Conservation (phyloP, 2,329 filamentous ascomycete species). For the Clonostachys chloroleuca region DNA sequence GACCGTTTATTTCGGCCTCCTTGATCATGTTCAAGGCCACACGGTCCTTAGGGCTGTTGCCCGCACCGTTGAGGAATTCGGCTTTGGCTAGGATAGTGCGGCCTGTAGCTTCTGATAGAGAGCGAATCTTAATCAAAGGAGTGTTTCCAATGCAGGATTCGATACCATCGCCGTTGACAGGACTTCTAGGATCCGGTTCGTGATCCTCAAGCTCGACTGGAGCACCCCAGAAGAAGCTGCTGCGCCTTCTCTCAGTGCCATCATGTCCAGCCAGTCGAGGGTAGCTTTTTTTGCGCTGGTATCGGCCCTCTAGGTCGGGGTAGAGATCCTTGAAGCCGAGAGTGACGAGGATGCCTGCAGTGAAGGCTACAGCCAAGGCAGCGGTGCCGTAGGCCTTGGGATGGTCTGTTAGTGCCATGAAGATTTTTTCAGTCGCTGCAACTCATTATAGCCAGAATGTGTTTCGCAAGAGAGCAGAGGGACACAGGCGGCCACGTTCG, state of each 20-base stretch:
- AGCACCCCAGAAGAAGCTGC: slow-evolving; percentile 38
- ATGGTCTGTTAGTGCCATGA: slow-evolving; percentile 58
- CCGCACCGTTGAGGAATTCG: slow-evolving; percentile 93
- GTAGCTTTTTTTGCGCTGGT: slow-evolving; percentile 37
- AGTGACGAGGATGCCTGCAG: slow-evolving; percentile 72
- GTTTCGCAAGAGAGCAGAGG: no score
- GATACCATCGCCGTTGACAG: slow-evolving; percentile 57
- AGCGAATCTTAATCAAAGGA: slow-evolving; percentile 80
- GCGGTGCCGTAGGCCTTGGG: slow-evolving; percentile 59
- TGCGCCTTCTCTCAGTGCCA: slow-evolving; percentile 13
- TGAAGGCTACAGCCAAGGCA: slow-evolving; percentile 67
- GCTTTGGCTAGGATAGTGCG: slow-evolving; percentile 90
- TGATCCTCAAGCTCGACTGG: slow-evolving; percentile 54
- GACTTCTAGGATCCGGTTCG: slow-evolving; percentile 25
- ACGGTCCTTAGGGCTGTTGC: slow-evolving; percentile 90
- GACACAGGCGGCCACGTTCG: no score
- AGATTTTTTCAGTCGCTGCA: background rate
- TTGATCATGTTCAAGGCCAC: slow-evolving; percentile 89
- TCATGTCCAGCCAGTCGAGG: slow-evolving; percentile 4
- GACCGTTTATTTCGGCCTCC: slow-evolving; percentile 71
- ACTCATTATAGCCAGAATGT: no score
- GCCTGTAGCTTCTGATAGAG: slow-evolving; percentile 80
- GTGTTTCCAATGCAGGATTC: slow-evolving; percentile 93
- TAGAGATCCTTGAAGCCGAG: slow-evolving; percentile 78
- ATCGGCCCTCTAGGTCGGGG: slow-evolving; percentile 65